These are phyloP conservation scores for Globisporangium nunn DNA, from an alignment of 352 stramenopile genomes.

Conservation along the genomic window DNA sequence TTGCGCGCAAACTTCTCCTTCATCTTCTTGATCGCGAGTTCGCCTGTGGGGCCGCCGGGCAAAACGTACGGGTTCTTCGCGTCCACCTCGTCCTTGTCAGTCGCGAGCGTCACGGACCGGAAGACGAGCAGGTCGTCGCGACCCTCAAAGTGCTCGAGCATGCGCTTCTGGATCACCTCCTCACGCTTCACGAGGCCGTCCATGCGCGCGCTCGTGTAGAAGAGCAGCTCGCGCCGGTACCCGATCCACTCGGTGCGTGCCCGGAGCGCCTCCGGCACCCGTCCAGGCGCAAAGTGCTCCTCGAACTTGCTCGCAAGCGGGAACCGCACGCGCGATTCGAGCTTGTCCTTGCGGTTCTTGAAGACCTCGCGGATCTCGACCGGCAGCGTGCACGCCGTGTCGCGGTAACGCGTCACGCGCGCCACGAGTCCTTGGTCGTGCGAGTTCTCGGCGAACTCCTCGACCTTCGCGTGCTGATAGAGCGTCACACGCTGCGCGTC, in stretches of 20 bases:
- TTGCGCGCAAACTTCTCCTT: constrained; percentile 89
- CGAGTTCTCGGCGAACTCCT: constrained; percentile 88
- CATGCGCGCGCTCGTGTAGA: constrained; percentile 86
- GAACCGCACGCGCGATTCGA: constrained; percentile 67
- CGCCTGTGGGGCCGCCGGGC: constrained; percentile 54
- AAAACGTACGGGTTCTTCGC: constrained; percentile 76
- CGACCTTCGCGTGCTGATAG: constrained; percentile 87
- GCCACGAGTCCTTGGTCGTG: constrained; percentile 86
- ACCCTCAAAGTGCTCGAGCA: constrained; percentile 80
- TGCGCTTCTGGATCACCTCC: constrained; percentile 86
- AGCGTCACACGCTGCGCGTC: constrained; percentile 82
- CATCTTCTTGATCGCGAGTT: constrained; percentile 90
- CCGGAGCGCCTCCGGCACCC: constrained; percentile 69
- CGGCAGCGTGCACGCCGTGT: constrained; percentile 67
- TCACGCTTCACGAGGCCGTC: constrained; percentile 83
- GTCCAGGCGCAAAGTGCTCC: constrained; percentile 69
- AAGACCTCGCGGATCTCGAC: constrained; percentile 91
- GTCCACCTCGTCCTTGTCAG: constrained; percentile 71
- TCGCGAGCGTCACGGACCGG: constrained; percentile 71
- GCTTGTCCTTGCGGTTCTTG: constrained; percentile 87
- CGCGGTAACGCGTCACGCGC: constrained; percentile 80
- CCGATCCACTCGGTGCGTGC: constrained; percentile 84
- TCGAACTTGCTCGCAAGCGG: constrained; percentile 86
- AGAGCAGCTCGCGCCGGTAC: constrained; percentile 82
- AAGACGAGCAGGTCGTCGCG: constrained; percentile 84